A percentile compares a stretch with the other conserved stretches of the same genome.
Evolutionary conservation across 495 filamentous ascomycete species (phyloP).

Genomic region (Aspergillus coremiiformis): DNA sequence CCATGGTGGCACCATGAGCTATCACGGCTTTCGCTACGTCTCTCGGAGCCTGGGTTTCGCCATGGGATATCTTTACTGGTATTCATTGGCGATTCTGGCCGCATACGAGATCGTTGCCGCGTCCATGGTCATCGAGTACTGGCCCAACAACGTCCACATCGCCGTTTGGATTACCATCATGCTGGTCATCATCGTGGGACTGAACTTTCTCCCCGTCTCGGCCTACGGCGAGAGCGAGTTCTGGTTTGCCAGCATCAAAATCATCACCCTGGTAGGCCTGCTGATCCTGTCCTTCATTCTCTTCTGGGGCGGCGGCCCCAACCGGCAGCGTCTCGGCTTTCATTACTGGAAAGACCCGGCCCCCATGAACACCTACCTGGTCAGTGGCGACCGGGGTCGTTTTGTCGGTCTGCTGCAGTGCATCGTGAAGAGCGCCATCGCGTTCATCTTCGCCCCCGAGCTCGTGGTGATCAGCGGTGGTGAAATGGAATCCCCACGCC

Average conservation of each 20-base stretch:
- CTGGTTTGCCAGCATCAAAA: constrained; percentile 67
- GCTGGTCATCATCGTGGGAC: constrained; percentile 54
- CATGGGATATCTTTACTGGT: constrained; percentile 56
- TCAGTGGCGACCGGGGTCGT: constrained; percentile 28
- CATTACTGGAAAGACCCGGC: constrained; percentile 66
- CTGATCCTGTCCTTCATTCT: constrained; percentile 63
- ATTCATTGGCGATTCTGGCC: constrained; percentile 60
- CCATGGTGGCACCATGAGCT: constrained; percentile 50
- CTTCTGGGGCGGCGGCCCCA: constrained; percentile 60
- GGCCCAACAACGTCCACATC: constrained; percentile 41
- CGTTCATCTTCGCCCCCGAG: constrained; percentile 51
- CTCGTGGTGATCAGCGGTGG: constrained; percentile 48
- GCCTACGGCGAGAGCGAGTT: constrained; percentile 71
- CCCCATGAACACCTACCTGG: constrained; percentile 46
- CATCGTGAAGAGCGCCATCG: constrained; percentile 44
- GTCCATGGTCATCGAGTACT: constrained; percentile 65
- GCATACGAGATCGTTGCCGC: constrained; percentile 62
- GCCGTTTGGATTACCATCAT: constrained; percentile 70
- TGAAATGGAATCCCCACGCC: constrained; percentile 70
- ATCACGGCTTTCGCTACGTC: constrained; percentile 53
- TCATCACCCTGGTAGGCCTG: constrained; percentile 67
- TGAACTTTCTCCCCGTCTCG: constrained; percentile 61
- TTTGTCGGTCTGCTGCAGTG: constrained; percentile 38
- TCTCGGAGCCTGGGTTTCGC: constrained; percentile 57
- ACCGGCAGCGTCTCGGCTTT: constrained; percentile 59